Percentiles rank a stretch among this genome's conserved stretches.
Evolutionary conservation across 2,329 filamentous ascomycete species (phyloP).

Genomic region (Verticillium zaregamsianum): DNA sequence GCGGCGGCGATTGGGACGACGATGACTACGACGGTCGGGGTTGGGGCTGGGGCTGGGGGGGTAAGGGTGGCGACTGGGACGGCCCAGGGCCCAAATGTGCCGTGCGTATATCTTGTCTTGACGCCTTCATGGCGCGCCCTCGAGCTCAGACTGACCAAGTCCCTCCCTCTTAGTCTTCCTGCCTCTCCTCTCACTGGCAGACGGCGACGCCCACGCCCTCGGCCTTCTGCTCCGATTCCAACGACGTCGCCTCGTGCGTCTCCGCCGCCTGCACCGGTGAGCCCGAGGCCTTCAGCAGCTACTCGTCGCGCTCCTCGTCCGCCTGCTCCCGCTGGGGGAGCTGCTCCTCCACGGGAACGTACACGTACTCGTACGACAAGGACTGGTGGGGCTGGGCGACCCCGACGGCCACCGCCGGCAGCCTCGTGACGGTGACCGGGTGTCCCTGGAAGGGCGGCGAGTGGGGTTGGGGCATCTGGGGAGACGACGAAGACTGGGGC

Average conservation of each 20-base stretch:
- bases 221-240: conserved; percentile 15
- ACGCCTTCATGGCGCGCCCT: not conserved
- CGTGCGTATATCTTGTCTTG: not conserved
- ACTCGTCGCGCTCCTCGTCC: conserved; percentile 15
- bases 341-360: conserved; percentile 17
- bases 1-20: not conserved
- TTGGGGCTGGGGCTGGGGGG: not conserved
- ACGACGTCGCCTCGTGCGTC: conserved; percentile 15
- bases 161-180: conserved; percentile 3
- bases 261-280: conserved; percentile 15
- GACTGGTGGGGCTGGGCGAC: conserved; percentile 8
- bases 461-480: conserved; percentile 15
- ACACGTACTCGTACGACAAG: conserved; percentile 17
- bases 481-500: conserved; percentile 13
- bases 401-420: conserved; percentile 6
- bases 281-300: conserved; percentile 11
- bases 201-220: conserved; percentile 16
- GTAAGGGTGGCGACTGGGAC: not conserved
- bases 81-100: not conserved
- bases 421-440: conserved; percentile 17
- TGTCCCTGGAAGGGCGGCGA: conserved; percentile 18
- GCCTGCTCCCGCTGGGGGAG: conserved; percentile 15
- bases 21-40: not conserved
- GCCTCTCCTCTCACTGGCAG: conserved; percentile 20
- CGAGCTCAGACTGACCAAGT: not conserved